Evolutionary conservation across 2,329 filamentous ascomycete species (phyloP), one percentile per base, ranked within the genome.

Genomic region (Colletotrichum chrysophilum): DNA sequence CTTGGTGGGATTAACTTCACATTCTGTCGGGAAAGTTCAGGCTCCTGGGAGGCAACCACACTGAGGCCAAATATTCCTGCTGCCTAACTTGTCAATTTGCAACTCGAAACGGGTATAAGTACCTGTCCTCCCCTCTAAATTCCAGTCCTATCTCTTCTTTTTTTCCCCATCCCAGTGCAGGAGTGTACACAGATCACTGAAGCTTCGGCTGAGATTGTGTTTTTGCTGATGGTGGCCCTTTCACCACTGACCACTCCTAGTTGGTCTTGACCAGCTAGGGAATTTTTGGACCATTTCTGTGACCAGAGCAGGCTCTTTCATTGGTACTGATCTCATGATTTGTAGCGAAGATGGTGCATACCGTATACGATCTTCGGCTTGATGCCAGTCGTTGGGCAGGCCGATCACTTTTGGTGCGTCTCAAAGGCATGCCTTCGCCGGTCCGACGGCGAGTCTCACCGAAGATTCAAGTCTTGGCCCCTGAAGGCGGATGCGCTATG

Each of bases 201-300:
- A 92, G 93, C 94, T 93, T 92, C 91, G 92, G 95, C 94, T 91
- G 94, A 95, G 93, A 91, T 91, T 90, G 91, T 91, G 90, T 94
- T 94, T 94, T 95, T 95, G 93, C 93, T 95, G 94, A 93, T 94
- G 94, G 93, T 94, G 94, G 94, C 94, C 93, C 94, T 94, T 88
- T 89, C 88, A 89, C 91, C 94, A 21, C 32, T 30, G 93, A 94
- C 93, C 89, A 89, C 93, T 95, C 88, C 88, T 89, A 86, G 80
- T 90, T 90, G 91, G 92, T 90, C 90, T 89, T 88, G 87, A 90
- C 88, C 90, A 90, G 91, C 87, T 87, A 89, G 89, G 93, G 93
- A 95, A 95, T 95, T 93, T 95, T 95, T 95, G 93, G 87, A 90
- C 88, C 80, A 10, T 14, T 52, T 28, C 24, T 73, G 82, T 12